Percentiles rank a stretch among this genome's conserved stretches.
Conservation (phyloP, 2,329 filamentous ascomycete species). For the Diplocarpon mali region DNA sequence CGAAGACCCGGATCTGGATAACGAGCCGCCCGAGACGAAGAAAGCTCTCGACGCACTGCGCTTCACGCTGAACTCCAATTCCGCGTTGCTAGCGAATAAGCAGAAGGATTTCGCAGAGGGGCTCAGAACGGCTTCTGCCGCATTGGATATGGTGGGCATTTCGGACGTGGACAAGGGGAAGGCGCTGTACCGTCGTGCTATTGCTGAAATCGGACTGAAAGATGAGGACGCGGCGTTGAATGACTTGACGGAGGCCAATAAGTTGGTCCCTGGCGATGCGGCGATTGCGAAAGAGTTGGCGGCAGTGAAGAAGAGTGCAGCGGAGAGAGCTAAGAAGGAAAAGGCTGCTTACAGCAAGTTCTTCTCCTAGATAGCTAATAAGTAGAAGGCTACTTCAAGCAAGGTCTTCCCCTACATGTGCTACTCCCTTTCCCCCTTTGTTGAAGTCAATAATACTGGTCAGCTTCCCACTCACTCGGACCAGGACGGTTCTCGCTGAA, state of each 20-base stretch:
- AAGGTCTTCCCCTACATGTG: constrained; percentile 58
- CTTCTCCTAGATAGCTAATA: constrained; percentile 46
- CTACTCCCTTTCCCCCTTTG: no score
- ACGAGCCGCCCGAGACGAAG: constrained; percentile 58
- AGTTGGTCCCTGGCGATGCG: constrained; percentile 62
- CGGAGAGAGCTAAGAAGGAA: constrained; percentile 71
- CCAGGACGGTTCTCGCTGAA: no score
- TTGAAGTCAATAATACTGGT: no score
- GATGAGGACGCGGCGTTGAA: constrained; percentile 73
- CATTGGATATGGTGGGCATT: constrained; percentile 55
- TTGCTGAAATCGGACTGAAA: constrained; percentile 65
- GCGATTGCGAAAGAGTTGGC: constrained; percentile 66
- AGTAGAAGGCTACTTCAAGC: constrained; percentile 85
- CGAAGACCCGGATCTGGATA: constrained; percentile 66
- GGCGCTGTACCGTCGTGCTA: constrained; percentile 72
- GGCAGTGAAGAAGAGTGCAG: constrained; percentile 64
- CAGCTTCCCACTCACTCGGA: no score
- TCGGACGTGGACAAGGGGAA: constrained; percentile 77
- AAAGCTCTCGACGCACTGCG: constrained; percentile 61
- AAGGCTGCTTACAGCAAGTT: constrained; percentile 90
- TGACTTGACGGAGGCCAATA: constrained; percentile 65
- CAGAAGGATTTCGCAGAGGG: constrained; percentile 60
- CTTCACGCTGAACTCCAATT: constrained; percentile 81
- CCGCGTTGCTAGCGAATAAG: constrained; percentile 77
- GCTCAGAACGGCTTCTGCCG: constrained; percentile 57